Base-by-base conservation (phyloP, 768 basidiomycete genomes). In the Leucogyrophana mollusca region DNA sequence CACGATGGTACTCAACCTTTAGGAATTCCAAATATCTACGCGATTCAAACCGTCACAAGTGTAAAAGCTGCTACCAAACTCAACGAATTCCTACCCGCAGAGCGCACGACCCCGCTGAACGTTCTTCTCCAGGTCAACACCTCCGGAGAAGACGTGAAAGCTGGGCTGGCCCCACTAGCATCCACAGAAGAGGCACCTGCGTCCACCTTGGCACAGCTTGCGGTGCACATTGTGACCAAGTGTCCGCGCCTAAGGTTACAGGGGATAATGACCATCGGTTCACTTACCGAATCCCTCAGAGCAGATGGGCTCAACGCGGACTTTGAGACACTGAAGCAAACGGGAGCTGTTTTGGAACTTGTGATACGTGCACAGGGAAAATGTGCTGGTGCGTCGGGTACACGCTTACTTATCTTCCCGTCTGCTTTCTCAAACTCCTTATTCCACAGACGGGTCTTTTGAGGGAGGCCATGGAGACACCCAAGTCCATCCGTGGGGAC, bases 211-310 rank as follows among this genome's bases (percentile, higher is more conserved):
- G 64, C 75, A 34, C 70, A 74, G 35, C 77, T 97, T 17, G 93
- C 89, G 3, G 69, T 64, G 43, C 79, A 89, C 56, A 73, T 99
- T 62, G 54, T 96, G 37, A 59, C 65, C 1, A 66, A 73, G 23
- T 99, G 96, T 65, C 87, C 90, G 1, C 73, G 71, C 14, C 76
- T 99, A 23, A 78, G 73, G 17, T 70, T 98, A 4, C 80, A 83
- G 41, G 96, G 96, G 4, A 68, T 99, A 39, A 99, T 99, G 96
- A 97, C 96, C 1, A 98, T 99, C 55, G 96, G 96, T 1, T 81
- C 92, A 14, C 74, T 90, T 43, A 76, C 82, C 30, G 76, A 82
- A 51, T 93, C 91, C 3, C 73, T 87, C 23, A 58, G 68, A 9
- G 73, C 76, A 0, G 68, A 64, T n/a, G 72, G 71, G 35, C 7